Percentiles rank a stretch among this genome's conserved stretches.
Evolutionary conservation across 2,329 filamentous ascomycete genomes (phyloP).

Genomic region (Alternaria dauci): DNA sequence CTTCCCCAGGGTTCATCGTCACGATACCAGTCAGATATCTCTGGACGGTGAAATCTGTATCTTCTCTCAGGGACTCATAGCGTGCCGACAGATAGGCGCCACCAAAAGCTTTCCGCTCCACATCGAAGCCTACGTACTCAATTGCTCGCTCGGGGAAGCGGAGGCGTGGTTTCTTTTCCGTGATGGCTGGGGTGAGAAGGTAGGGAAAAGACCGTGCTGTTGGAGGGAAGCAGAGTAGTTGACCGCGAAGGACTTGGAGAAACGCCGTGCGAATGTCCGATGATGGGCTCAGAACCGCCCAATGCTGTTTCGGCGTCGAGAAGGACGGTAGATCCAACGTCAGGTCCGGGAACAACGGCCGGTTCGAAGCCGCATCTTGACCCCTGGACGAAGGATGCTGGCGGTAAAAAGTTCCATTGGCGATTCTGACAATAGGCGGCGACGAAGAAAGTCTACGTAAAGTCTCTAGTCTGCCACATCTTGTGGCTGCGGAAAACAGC

Average conservation of each 20-base stretch:
- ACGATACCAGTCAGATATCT: conserved; percentile 86
- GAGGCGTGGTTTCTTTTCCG: conserved; percentile 60
- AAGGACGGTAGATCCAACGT: conserved; percentile 73
- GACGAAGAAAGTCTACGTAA: conserved; percentile 30
- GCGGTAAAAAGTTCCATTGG: conserved; percentile 82
- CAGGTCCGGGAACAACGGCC: conserved; percentile 75
- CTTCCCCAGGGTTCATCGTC: conserved; percentile 76
- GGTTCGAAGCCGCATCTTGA: conserved; percentile 63
- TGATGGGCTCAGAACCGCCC: conserved; percentile 85
- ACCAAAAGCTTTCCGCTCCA: conserved; percentile 67
- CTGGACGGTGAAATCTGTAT: conserved; percentile 83
- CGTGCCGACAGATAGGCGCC: conserved; percentile 84
- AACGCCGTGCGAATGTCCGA: conserved; percentile 83
- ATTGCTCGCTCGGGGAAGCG: conserved; percentile 73
- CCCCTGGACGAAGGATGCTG: conserved; percentile 66
- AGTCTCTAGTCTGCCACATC: conserved; percentile 29
- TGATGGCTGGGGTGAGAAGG: conserved; percentile 70
- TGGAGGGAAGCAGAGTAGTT: conserved; percentile 78
- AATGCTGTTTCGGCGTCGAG: conserved; percentile 65
- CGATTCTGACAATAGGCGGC: conserved; percentile 43
- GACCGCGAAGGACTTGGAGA: conserved; percentile 78
- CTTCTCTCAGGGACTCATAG: conserved; percentile 87
- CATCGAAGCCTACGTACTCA: conserved; percentile 89
- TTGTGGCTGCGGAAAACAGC: conserved; percentile 40
- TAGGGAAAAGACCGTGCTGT: conserved; percentile 80